These are phyloP conservation scores for Sphagnum fallax DNA, from an alignment of 228 moss, liverwort and hornwort genomes.

Conservation along the genomic window DNA sequence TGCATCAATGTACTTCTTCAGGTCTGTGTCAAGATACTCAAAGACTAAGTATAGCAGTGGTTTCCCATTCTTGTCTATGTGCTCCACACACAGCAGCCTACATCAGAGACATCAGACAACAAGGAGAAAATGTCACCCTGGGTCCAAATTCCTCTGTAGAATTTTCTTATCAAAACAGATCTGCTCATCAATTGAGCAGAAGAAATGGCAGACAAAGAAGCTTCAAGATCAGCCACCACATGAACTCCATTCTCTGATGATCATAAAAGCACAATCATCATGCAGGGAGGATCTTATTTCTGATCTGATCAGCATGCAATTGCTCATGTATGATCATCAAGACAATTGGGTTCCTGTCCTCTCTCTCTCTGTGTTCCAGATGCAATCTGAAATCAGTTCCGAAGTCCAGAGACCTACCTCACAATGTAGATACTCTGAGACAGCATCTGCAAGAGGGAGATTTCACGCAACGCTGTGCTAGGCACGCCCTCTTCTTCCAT, in stretches of 20 bases:
- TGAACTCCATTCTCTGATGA: too few species aligned
- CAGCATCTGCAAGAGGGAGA: constrained; percentile 69
- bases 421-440: constrained; percentile 70
- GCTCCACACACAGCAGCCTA: constrained; percentile 41
- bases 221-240: too few species aligned
- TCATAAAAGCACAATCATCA: too few species aligned
- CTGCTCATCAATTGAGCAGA: not conserved
- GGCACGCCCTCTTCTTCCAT: constrained; percentile 72
- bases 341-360: too few species aligned
- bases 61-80: constrained; percentile 41
- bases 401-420: constrained; percentile 16
- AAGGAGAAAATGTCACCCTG: not conserved
- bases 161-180: not conserved
- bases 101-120: not conserved
- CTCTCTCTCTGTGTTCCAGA: too few species aligned
- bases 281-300: too few species aligned
- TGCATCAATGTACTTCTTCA: constrained; percentile 52
- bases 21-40: constrained; percentile 44
- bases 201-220: not conserved
- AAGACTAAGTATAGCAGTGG: constrained; percentile 39
- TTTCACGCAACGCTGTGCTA: constrained; percentile 65
- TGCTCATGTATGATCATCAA: too few species aligned
- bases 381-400: too few species aligned
- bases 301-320: too few species aligned
- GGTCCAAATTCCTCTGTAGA: not conserved